phyloP scores from a whole-genome alignment of 179 eudicot genomes.

The Vitellaria paradoxa region DNA sequence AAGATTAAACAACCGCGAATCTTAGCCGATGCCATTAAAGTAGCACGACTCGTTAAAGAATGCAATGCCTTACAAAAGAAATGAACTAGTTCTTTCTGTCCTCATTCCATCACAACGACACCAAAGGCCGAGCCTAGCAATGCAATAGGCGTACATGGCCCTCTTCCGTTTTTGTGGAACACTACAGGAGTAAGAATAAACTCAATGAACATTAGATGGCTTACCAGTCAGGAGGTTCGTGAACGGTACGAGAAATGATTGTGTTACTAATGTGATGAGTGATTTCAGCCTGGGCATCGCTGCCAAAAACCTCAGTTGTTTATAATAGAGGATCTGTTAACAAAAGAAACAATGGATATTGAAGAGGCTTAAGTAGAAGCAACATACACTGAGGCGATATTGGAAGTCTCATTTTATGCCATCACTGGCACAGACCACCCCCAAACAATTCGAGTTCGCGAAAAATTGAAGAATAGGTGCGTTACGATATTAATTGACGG shows the following conservation, averaged over 20 bases:
- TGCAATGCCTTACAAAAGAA: background rate
- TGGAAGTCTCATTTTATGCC: slow-evolving; percentile 9
- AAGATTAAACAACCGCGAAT: too few species aligned
- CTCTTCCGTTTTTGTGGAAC: background rate
- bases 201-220: background rate
- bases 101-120: background rate
- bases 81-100: background rate
- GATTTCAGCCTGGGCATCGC: background rate
- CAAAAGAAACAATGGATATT: background rate
- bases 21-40: background rate
- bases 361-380: background rate
- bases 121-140: background rate
- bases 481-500: background rate
- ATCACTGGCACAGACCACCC: background rate
- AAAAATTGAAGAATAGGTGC: background rate
- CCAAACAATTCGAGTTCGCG: background rate
- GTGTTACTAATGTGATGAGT: slow-evolving; percentile 8
- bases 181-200: background rate
- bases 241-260: slow-evolving; percentile 1
- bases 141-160: background rate
- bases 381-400: background rate
- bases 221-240: background rate
- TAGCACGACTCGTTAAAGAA: background rate
- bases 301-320: background rate
- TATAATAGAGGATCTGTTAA: background rate